Base-by-base conservation (phyloP, 2,329 filamentous ascomycete genomes). In the Cercospora berteroae region DNA sequence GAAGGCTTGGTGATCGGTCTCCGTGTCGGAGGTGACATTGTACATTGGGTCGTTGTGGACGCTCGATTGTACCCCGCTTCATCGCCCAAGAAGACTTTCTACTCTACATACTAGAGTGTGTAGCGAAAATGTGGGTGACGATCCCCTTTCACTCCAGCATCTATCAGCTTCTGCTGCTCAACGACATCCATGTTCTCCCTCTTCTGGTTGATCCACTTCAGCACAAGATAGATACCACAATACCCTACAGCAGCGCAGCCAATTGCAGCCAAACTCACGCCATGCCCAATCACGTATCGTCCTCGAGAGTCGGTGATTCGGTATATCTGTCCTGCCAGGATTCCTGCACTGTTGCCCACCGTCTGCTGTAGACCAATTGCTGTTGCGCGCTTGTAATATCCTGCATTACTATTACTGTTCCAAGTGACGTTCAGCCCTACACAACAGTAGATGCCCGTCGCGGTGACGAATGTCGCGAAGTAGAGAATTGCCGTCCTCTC, bases 291-390 rank as follows among this genome's bases (percentile, higher is more conserved):
- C 20, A 63, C 63, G 56, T 59, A 66, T 48, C 63, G 64, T 8
- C 58, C 66, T 18, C 63, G 48, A 12, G 25, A 39, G 27, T 63
- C 39, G 4, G 63, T 72, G 65, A 23, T 72, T 13, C 57, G 74
- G 64, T 81, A 85, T 0, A 85, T 79, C 67, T 84, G 83, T 0
- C 82, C 82, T 0, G 82, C 81, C 0, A 83, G 81, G 8, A 85
- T 80, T 10, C 83, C 83, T 0, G 82, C 82, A 1, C 79, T 80
- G 33, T 85, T 85, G 1, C 80, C 83, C 0, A 85, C 77, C 0
- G 82, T 83, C 60, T 83, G 80, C 9, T 83, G 79, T 29, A 82
- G 73, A 1, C 82, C 82, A 10, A 85, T 79, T 3, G 79, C 82
- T 0, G 83, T 78, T 0, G 83, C 82, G 16, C 83, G 80, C 27